Conservation (phyloP, 371 early-diverging fungal genomes). For the Mortierella sp. region DNA sequence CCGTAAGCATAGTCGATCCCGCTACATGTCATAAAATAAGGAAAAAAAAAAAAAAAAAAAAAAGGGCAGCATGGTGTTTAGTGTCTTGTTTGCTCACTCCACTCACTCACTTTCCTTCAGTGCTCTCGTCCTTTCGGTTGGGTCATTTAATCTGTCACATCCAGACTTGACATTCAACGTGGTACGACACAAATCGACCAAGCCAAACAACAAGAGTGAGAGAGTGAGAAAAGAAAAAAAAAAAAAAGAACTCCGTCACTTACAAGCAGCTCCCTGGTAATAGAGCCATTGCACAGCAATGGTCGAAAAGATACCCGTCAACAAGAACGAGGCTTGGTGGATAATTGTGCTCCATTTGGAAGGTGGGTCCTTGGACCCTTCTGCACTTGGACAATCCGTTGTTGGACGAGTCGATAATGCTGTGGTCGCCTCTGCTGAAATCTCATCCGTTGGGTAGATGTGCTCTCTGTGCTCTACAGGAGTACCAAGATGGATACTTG, state of each 20-base stretch:
- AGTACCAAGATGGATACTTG: too few relatives aligned
- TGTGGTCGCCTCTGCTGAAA: neutral
- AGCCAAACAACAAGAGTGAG: neutral
- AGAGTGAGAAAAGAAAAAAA: neutral
- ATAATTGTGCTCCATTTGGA: slow-evolving; percentile 52
- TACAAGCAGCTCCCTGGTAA: slow-evolving; percentile 74
- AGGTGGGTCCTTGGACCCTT: slow-evolving; percentile 5
- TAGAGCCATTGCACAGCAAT: slow-evolving; percentile 73
- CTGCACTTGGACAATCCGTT: neutral
- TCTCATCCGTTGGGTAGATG: too few relatives aligned
- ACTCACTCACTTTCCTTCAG: neutral
- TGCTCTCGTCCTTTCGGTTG: neutral
- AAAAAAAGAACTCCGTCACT: slow-evolving; percentile 14
- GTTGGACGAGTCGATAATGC: neutral
- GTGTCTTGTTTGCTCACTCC: neutral
- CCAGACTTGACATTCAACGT: too few relatives aligned
- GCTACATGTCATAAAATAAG: slow-evolving; percentile 41
- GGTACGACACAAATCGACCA: neutral
- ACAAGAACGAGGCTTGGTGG: slow-evolving; percentile 65
- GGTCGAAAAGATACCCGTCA: slow-evolving; percentile 67
- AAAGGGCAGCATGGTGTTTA: neutral
- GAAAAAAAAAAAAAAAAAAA: slow-evolving; percentile 5
- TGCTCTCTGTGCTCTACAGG: too few relatives aligned
- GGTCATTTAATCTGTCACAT: too few relatives aligned
- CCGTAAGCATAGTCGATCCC: slow-evolving; percentile 63